Evolutionary conservation across 129 eudicot species (phyloP), one percentile per base, ranked within the genome.

Genomic region (Lonicera japonica): DNA sequence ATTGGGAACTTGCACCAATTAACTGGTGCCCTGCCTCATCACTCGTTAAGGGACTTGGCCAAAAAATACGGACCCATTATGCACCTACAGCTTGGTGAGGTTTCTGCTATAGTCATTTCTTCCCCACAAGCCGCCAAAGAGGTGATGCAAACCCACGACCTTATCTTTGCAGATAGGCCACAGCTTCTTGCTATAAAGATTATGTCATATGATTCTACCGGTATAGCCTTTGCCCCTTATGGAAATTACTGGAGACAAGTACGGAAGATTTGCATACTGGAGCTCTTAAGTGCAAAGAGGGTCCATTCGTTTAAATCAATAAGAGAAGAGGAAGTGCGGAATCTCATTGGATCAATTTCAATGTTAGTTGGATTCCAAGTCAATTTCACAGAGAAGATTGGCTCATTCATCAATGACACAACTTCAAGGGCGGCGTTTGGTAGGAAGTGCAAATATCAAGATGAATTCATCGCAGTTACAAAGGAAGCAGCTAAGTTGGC

Each of bases 211-310:
- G 12, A 40, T 18, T 21, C 12, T 5, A 64, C 47, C 9, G 23
- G 50, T 43, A n/a, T 64, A 6, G 58, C 58, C 15, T 52, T 64
- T 5, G 40, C 69, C 25, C 69, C 69, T 0, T 48, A 64, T 15
- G 59, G 69, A 16, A 24, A 64, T 4, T 64, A 50, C 13, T 47
- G 58, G 69, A 24, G 69, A 25, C 69, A 64, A 39, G 13, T 64
- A 47, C 34, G 8, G 45, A 64, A 10, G n/a, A n/a, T n/a, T n/a
- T n/a, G n/a, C n/a, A n/a, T n/a, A n/a, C n/a, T n/a, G n/a, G n/a
- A n/a, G n/a, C 69, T 64, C 1, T 45, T 64, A 16, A 50, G 69
- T 12, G 69, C 69, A 19, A 64, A 48, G 24, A 47, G 46, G 12
- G 69, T 48, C 7, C 57, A 36, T 9, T 64, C 59, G 0, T 47